A percentile compares a stretch with the other conserved stretches of the same genome.
These are phyloP conservation scores for Pestalotiopsis sp. DNA, from an alignment of 2,329 filamentous ascomycete genomes.

Conservation along the genomic window DNA sequence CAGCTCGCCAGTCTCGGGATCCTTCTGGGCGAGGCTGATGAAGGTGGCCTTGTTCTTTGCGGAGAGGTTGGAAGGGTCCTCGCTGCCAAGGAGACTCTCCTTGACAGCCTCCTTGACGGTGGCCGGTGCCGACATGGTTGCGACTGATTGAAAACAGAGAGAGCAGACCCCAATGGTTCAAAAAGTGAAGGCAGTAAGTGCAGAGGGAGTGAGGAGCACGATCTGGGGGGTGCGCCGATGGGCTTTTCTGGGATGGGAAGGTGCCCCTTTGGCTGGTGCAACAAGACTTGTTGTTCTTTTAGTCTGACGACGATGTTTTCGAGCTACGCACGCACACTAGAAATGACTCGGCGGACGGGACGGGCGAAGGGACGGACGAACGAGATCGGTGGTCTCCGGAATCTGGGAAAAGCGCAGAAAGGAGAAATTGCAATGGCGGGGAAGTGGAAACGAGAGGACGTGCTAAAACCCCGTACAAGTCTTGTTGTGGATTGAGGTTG, in stretches of 20 bases:
- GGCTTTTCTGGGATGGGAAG: not conserved
- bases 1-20: constrained; percentile 72
- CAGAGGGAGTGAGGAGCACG: not conserved
- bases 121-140: constrained; percentile 42
- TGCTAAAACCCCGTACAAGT: not conserved
- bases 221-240: not conserved
- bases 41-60: constrained; percentile 77
- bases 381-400: not conserved
- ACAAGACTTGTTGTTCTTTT: not conserved
- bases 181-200: not conserved
- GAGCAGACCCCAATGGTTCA: not conserved
- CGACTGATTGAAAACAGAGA: not conserved
- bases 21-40: constrained; percentile 71
- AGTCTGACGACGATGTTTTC: not conserved
- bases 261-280: not conserved
- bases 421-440: not conserved
- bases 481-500: constrained; percentile 3
- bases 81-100: constrained; percentile 71
- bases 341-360: constrained; percentile 3
- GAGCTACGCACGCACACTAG: not conserved
- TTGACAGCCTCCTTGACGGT: constrained; percentile 71
- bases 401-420: not conserved
- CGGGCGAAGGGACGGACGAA: not conserved
- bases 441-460: constrained; percentile 10
- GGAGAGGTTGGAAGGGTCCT: constrained; percentile 63